Base-by-base conservation (phyloP, 164 flowering plant species). In the Chimonanthus praecox region DNA sequence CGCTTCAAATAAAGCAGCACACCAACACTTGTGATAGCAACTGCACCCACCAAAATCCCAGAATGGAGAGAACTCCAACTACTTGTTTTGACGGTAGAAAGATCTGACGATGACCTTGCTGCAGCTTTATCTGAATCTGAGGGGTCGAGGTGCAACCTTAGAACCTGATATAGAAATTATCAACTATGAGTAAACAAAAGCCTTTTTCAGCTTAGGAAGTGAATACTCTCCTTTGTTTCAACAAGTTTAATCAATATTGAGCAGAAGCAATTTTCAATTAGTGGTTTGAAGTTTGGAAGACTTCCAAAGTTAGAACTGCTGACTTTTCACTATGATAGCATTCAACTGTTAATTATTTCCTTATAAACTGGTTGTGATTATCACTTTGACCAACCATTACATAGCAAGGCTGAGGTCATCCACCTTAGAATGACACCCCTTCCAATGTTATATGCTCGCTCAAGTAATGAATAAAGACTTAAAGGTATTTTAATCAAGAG, bases 1-100 rank as follows among this genome's bases (percentile, higher is more conserved):
- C 97, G 97, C 80, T 85, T 92, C 74, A 89, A 78, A 84, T 92
- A 92, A n/a, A 83, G 85, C 81, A 94, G 18, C 20, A 87, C 76
- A 20, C 92, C 86, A 6, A 92, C 80, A 63, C 89, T 80, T 50
- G 90, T 77, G 15, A 94, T 9, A 60, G 74, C 83, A 49, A 83
- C 86, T 61, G 90, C 90, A 63, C 92, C 87, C 18, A 89, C 89
- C 72, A 91, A 74, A 76, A 92, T 44, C 71, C 89, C 87, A 9
- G 85, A 64, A 16, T 67, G 80, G 61, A 84, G 50, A 48, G 84
- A 75, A 4, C 18, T 43, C 80, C 73, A 72, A 11, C 82, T 78
- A 62, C 78, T 69, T 68, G 68, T 83, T 72, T 83, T 73, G 7
- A 15, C 54, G 18, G 80, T 77, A 13, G 71, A 45, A 18, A 84